These are phyloP conservation scores for Phytopythium delawarense DNA, from an alignment of 352 stramenopile genomes.

Conservation along the genomic window DNA sequence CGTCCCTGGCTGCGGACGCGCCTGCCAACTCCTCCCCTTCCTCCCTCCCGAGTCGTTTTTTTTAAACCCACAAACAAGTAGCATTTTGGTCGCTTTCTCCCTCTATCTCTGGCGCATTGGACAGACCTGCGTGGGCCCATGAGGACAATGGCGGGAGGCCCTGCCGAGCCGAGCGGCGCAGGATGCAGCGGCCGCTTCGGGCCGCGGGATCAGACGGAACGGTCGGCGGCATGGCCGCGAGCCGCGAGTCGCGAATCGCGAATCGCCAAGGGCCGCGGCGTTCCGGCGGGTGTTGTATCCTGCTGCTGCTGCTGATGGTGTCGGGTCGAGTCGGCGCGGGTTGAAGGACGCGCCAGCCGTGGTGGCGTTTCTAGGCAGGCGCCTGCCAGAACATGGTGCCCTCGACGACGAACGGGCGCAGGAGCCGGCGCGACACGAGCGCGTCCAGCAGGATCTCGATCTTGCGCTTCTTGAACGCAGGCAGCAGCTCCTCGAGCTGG, in stretches of 20 bases:
- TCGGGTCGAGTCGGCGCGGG: not conserved
- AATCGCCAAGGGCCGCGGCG: too few relatives aligned
- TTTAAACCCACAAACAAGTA: constrained; percentile 1
- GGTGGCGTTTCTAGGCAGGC: constrained; percentile 3
- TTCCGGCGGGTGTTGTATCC: not conserved
- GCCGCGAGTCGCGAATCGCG: not conserved
- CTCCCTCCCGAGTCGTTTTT: not conserved
- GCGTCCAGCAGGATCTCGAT: constrained; percentile 78
- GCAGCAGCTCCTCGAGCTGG: constrained; percentile 64
- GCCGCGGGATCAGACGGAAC: not conserved
- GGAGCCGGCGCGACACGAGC: constrained; percentile 63
- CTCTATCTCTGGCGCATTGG: not conserved
- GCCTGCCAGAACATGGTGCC: constrained; percentile 86
- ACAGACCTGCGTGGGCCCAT: too few relatives aligned
- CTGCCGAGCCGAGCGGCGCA: too few relatives aligned
- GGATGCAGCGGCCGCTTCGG: not conserved
- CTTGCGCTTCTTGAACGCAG: constrained; percentile 60
- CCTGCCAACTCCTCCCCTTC: not conserved
- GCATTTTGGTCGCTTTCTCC: constrained; percentile 1
- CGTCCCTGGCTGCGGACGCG: not conserved
- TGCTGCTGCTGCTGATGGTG: not conserved
- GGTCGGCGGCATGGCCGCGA: not conserved
- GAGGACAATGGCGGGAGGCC: not conserved
- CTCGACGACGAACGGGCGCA: constrained; percentile 82
- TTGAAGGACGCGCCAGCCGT: not conserved